Conservation (phyloP, 257 asterid genomes). For the Solanum corneliomulleri region DNA sequence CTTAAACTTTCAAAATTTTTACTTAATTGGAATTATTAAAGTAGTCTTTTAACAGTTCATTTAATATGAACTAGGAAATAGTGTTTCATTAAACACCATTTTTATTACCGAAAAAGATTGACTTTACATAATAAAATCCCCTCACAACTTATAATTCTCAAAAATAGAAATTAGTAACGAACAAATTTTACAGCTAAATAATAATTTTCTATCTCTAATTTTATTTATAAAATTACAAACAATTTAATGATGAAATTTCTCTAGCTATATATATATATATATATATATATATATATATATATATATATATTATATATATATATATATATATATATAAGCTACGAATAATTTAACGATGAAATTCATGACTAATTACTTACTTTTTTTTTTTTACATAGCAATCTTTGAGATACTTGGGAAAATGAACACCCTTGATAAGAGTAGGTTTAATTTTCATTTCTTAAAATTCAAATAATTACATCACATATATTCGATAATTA, state of each 20-base stretch:
- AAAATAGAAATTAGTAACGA: not conserved
- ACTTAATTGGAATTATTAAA: not conserved
- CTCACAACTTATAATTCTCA: not conserved
- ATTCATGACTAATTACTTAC: constrained; percentile 9
- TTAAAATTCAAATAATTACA: not conserved
- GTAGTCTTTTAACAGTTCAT: too few species aligned
- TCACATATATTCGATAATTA: not conserved
- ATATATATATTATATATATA: too few species aligned
- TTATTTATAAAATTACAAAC: not conserved
- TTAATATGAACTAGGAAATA: too few species aligned
- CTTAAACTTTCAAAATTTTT: not conserved
- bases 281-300: too few species aligned
- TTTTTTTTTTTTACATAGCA: constrained; percentile 81
- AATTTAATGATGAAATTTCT: not conserved
- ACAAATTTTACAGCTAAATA: not conserved
- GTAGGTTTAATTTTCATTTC: not conserved
- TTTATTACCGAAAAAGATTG: not conserved
- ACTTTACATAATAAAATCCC: not conserved
- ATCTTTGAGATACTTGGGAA: constrained; percentile 29
- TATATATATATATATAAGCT: not conserved
- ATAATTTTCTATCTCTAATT: not conserved
- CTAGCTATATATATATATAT: too few species aligned
- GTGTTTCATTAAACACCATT: not conserved
- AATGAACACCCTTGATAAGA: constrained; percentile 16
- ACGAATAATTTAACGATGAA: not conserved